Evolutionary conservation across 805 yeast species (phyloP), one percentile per base, ranked within the genome.

Genomic region (Blastobotrys parvus): DNA sequence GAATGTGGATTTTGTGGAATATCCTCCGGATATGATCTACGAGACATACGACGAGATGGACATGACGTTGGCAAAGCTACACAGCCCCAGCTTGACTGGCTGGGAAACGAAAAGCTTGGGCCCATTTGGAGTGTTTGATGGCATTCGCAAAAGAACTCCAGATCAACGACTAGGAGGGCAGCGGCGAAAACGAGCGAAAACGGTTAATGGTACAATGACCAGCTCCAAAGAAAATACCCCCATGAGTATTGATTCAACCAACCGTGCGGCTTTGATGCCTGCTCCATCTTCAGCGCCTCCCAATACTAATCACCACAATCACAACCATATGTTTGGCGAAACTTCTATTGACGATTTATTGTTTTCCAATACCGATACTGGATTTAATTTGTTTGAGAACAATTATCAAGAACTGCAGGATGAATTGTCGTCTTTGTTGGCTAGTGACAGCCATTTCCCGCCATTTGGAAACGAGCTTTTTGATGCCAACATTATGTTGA

Each of bases 1-100:
- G 21, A 45, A 41, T 17, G 58, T 55, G 13, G 58, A 76, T 2
- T 82, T 82, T 59, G 95, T 87, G 0, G 70, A 65, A 45, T 88
- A 87, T 68, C 77, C 82, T 15, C 71, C 73, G 18, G 71, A 70
- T 34, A 64, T 65, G 54, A 63, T 66, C 38, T 88, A 82, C 59
- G 74, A 70, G 43, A 74, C 77, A n/a, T 86, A 87, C 58, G 87
- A 82, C 29, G 94, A 86, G 17, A 80, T 88, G 78, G 95, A 88
- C 59, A 67, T 68, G 35, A 86, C 83, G 51, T 64, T 84, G 39
- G 71, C 74, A 1, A 56, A 67, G 3, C 61, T 86, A 18, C 80
- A 82, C 47, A 53, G 68, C 8, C 70, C 74, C 25, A 55, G 62
- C 23, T 64, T 72, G 7, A 59, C 57, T 1, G 57, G 65, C 20